These are phyloP conservation scores for Taiozyma sp. DNA, from an alignment of 1,139 yeast species.

Conservation along the genomic window DNA sequence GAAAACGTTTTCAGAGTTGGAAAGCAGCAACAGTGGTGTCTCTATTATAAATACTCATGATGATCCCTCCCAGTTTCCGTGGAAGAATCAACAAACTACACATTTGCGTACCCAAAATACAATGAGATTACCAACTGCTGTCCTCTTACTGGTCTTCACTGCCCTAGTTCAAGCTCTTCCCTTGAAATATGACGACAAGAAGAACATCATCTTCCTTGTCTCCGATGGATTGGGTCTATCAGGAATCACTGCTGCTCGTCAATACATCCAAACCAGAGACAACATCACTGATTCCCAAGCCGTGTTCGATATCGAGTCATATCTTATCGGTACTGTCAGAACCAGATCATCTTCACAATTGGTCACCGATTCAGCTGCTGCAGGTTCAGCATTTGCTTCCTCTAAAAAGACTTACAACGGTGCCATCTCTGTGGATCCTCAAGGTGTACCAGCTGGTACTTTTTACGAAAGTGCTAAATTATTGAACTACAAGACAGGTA, in stretches of 20 bases:
- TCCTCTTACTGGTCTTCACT: constrained; percentile 16
- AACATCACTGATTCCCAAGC: constrained; percentile 17
- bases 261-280: constrained; percentile 14
- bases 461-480: constrained; percentile 24
- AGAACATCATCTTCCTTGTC: constrained; percentile 22
- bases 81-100: neutral
- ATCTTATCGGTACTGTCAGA: constrained; percentile 22
- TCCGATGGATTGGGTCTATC: constrained; percentile 23
- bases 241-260: constrained; percentile 21
- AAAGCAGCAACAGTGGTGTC: neutral
- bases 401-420: constrained; percentile 23
- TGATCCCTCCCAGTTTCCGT: neutral
- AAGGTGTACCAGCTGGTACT: constrained; percentile 22
- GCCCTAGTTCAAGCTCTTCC: constrained; percentile 20
- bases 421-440: constrained; percentile 22
- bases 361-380: constrained; percentile 25
- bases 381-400: constrained; percentile 22
- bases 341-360: constrained; percentile 19
- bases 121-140: constrained; percentile 21
- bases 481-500: constrained; percentile 21
- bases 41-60: neutral
- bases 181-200: constrained; percentile 20
- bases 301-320: constrained; percentile 20
- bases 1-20: neutral
- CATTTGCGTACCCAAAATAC: neutral